phyloP scores from a whole-genome alignment of 177 flowering plant species.

The Telopea speciosissima region DNA sequence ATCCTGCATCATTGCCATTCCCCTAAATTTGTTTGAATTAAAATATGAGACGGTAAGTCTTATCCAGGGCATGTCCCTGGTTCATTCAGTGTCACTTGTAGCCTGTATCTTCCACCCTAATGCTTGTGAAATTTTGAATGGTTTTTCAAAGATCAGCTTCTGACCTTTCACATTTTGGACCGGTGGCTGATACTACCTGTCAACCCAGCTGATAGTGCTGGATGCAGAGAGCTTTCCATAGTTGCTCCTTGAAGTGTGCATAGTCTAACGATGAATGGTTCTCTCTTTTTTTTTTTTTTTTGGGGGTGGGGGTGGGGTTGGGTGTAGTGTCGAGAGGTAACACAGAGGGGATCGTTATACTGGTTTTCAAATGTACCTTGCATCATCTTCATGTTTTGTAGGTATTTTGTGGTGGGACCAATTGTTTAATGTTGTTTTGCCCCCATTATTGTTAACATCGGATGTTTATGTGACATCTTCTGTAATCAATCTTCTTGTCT shows the following conservation, averaged over 20 bases:
- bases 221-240: background rate
- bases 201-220: background rate
- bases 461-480: background rate
- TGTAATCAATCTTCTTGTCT: background rate
- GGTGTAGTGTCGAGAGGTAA: background rate
- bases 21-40: constrained; percentile 11
- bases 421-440: background rate
- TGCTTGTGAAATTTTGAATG: background rate
- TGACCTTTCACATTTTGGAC: background rate
- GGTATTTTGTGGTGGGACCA: background rate
- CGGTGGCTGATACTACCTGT: background rate
- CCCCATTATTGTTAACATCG: background rate
- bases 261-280: background rate
- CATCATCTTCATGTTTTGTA: background rate
- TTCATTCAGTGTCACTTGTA: background rate
- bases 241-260: background rate
- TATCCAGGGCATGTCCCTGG: background rate
- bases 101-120: background rate
- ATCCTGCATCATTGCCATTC: constrained; percentile 51
- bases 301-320: background rate
- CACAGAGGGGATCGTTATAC: background rate
- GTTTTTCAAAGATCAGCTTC: background rate
- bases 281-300: background rate
- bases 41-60: background rate
- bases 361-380: background rate